Evolutionary conservation across 164 flowering plant species (phyloP).

Genomic region (Tetracentron sinense): DNA sequence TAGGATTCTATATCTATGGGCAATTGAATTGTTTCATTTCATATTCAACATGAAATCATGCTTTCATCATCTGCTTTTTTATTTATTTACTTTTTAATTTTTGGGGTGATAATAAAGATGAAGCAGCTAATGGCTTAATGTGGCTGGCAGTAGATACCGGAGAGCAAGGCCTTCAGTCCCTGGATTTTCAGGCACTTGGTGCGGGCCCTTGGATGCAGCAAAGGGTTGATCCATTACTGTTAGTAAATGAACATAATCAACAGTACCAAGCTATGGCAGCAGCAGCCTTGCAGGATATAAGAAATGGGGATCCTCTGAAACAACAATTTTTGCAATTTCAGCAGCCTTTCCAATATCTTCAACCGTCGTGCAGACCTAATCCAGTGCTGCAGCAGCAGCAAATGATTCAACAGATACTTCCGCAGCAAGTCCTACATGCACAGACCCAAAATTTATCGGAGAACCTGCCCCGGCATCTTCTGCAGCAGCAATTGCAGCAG

Average conservation of each 20-base stretch:
- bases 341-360: constrained; percentile 51
- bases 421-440: constrained; percentile 42
- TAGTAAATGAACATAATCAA: constrained; percentile 52
- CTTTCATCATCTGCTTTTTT: too few relatives aligned
- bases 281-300: constrained; percentile 51
- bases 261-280: constrained; percentile 67
- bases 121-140: constrained; percentile 45
- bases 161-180: constrained; percentile 50
- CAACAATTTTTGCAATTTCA: constrained; percentile 61
- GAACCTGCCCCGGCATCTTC: constrained; percentile 31
- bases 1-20: too few relatives aligned
- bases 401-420: constrained; percentile 35
- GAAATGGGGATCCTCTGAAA: constrained; percentile 54
- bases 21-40: too few relatives aligned
- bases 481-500: constrained; percentile 42
- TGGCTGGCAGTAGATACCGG: constrained; percentile 68
- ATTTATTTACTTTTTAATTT: constrained; percentile 13
- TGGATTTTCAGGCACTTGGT: constrained; percentile 54
- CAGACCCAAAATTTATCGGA: constrained; percentile 42
- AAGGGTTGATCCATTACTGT: constrained; percentile 46
- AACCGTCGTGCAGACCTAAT: constrained; percentile 39
- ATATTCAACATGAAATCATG: too few relatives aligned
- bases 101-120: constrained; percentile 45
- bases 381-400: constrained; percentile 44
- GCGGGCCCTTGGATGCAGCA: constrained; percentile 70